These are phyloP conservation scores for Grigorovia transvaalensis DNA, from an alignment of 805 yeast genomes.

Conservation along the genomic window DNA sequence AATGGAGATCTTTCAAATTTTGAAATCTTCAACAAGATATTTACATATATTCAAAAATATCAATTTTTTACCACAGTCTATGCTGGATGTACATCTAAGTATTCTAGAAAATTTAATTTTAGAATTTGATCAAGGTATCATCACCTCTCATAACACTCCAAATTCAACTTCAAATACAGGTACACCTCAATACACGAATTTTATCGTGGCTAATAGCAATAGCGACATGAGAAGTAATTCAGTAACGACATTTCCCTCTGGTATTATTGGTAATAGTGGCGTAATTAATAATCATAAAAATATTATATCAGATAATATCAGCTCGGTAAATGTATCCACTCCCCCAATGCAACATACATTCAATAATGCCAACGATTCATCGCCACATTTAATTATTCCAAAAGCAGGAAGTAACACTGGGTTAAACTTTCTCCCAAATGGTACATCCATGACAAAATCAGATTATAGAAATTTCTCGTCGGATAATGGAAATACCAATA, in stretches of 20 bases:
- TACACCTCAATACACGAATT: not conserved
- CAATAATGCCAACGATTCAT: not conserved
- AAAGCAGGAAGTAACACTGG: not conserved
- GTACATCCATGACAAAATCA: not conserved
- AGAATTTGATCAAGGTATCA: slow-evolving; percentile 1
- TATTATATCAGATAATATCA: too few relatives aligned
- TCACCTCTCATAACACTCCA: not conserved
- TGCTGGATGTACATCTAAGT: slow-evolving; percentile 2
- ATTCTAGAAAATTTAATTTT: slow-evolving; percentile 1
- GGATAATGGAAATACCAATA: not conserved
- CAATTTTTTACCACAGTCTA: not conserved
- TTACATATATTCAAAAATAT: slow-evolving; percentile 3
- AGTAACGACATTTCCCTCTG: not conserved
- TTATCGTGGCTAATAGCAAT: not conserved
- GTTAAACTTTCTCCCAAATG: not conserved
- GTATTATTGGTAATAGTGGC: not conserved
- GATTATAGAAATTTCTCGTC: not conserved
- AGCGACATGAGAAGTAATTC: not conserved
- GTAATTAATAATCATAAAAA: too few relatives aligned
- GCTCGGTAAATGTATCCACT: not conserved
- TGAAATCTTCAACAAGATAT: slow-evolving; percentile 2
- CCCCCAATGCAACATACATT: not conserved
- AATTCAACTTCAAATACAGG: not conserved
- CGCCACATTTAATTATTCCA: not conserved
- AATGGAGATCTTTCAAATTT: not conserved